Percentiles rank a stretch among this genome's conserved stretches.
These are phyloP conservation scores for Aspergillus sclerotiicarbonarius DNA, from an alignment of 495 filamentous ascomycete genomes.

Conservation along the genomic window DNA sequence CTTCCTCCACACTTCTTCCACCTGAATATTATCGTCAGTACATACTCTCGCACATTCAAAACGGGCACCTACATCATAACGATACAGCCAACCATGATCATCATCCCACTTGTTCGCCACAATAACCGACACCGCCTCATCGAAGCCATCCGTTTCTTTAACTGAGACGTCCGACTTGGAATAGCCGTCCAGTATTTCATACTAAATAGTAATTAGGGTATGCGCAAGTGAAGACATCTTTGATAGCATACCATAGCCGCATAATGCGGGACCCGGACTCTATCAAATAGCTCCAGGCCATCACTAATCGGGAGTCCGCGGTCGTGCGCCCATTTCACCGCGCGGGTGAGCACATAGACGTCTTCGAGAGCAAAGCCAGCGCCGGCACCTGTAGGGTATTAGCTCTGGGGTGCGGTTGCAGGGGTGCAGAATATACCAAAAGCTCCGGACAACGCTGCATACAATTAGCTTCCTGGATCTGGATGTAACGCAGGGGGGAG, in stretches of 20 bases:
- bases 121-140: constrained; percentile 8
- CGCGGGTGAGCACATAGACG: constrained; percentile 47
- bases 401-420: background rate
- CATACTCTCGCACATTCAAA: background rate
- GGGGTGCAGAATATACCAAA: constrained; percentile 15
- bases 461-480: background rate
- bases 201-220: constrained; percentile 7
- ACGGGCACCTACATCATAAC: constrained; percentile 14
- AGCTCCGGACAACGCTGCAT: constrained; percentile 22
- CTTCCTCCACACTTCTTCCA: constrained; percentile 17
- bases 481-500: background rate
- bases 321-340: constrained; percentile 20
- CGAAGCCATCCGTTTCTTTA: constrained; percentile 4
- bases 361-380: constrained; percentile 64
- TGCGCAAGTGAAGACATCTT: background rate
- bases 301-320: constrained; percentile 2
- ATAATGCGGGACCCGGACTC: constrained; percentile 27
- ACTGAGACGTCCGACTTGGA: constrained; percentile 4
- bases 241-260: constrained; percentile 13
- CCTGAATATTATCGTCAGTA: constrained; percentile 7
- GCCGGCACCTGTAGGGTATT: constrained; percentile 43
- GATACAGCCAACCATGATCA: constrained; percentile 17
- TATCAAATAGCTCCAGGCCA: constrained; percentile 22
- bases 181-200: constrained; percentile 20
- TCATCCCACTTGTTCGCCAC: constrained; percentile 12